A percentile compares a stretch with the other conserved stretches of the same genome.
These are phyloP conservation scores for Candida odintsovae DNA, from an alignment of 805 yeast genomes.

Conservation along the genomic window DNA sequence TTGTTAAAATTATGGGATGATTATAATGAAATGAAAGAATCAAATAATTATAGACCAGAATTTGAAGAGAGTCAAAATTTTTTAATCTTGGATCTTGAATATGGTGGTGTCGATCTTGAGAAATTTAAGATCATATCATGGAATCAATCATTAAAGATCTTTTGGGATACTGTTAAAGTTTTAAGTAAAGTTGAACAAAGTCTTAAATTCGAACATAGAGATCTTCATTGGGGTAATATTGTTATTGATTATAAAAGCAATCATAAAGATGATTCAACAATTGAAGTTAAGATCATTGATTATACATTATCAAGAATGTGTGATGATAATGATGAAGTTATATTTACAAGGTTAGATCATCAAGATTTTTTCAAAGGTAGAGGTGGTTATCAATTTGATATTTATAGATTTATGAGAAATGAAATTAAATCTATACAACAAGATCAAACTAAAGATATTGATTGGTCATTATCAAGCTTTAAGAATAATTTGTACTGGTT, in stretches of 20 bases:
- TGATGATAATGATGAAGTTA: constrained; percentile 22
- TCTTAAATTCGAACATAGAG: constrained; percentile 63
- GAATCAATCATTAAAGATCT: constrained; percentile 37
- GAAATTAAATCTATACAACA: constrained; percentile 9
- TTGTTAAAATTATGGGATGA: constrained; percentile 42
- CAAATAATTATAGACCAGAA: constrained; percentile 35
- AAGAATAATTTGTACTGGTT: constrained; percentile 59
- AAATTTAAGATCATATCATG: constrained; percentile 34
- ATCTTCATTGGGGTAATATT: constrained; percentile 62
- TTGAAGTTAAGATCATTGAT: constrained; percentile 48
- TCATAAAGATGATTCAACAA: constrained; percentile 1
- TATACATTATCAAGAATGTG: constrained; percentile 49
- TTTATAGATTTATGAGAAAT: constrained; percentile 51
- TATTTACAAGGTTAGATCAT: constrained; percentile 56
- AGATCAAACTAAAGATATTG: constrained; percentile 26
- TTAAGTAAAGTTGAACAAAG: constrained; percentile 47
- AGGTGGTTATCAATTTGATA: constrained; percentile 57
- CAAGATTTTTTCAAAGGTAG: constrained; percentile 56
- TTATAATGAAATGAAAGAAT: constrained; percentile 23
- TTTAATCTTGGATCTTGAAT: constrained; percentile 32
- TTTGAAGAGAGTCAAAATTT: constrained; percentile 25
- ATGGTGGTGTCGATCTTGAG: constrained; percentile 40
- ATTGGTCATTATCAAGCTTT: constrained; percentile 43
- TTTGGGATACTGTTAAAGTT: constrained; percentile 46
- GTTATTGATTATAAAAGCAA: constrained; percentile 33